phyloP scores from a whole-genome alignment of 1,284 basidiomycete genomes.

The Cutaneotrichosporon mucoides region DNA sequence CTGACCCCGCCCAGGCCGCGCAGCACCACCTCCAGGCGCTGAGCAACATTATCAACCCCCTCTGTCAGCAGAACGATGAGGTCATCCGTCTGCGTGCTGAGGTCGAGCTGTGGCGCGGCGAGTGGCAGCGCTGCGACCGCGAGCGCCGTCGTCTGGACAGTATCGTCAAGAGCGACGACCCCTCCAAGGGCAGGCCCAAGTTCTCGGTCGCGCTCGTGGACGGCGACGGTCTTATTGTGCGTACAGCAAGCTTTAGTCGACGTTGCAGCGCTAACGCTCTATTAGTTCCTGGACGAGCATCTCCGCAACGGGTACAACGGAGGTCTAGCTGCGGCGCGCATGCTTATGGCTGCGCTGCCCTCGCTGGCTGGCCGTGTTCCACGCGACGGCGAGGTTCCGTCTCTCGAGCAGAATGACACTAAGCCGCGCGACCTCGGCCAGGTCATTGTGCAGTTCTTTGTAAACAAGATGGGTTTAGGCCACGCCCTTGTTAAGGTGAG shows the following conservation, averaged over 20 bases:
- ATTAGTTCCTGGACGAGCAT: slow-evolving; percentile 31
- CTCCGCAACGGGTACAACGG: slow-evolving; percentile 34
- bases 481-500: slow-evolving; percentile 38
- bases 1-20: slow-evolving; percentile 21
- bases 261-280: background rate
- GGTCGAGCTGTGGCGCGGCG: slow-evolving; percentile 37
- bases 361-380: slow-evolving; percentile 15
- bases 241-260: slow-evolving; percentile 1
- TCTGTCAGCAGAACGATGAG: slow-evolving; percentile 30
- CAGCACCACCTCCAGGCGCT: slow-evolving; percentile 28
- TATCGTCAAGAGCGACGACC: slow-evolving; percentile 25
- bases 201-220: slow-evolving; percentile 42
- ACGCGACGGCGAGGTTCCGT: background rate
- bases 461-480: slow-evolving; percentile 41
- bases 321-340: slow-evolving; percentile 37
- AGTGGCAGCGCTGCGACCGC: slow-evolving; percentile 30
- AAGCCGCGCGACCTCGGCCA: slow-evolving; percentile 11
- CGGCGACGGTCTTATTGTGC: slow-evolving; percentile 41
- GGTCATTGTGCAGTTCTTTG: slow-evolving; percentile 39
- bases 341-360: slow-evolving; percentile 28
- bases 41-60: slow-evolving; percentile 21
- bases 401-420: background rate
- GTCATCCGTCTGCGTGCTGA: slow-evolving; percentile 40
- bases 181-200: slow-evolving; percentile 16
- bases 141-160: slow-evolving; percentile 32